Evolutionary conservation across 176 grass and related monocot genomes (phyloP), one percentile per base, ranked within the genome.

Genomic region (Eragrostis curvula): DNA sequence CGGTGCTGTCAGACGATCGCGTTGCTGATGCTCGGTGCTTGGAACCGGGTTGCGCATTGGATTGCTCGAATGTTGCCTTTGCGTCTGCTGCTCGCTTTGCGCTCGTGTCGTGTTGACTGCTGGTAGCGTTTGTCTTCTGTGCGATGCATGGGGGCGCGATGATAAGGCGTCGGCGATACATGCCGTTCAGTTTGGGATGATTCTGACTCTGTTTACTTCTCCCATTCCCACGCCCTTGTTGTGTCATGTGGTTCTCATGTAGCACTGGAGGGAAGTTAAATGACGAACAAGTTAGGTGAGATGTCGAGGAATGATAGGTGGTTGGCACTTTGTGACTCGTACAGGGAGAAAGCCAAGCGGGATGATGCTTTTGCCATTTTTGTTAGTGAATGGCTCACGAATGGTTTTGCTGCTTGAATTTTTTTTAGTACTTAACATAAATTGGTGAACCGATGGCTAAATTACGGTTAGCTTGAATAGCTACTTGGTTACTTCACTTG

Each of bases 221-320:
- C 30, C 55, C 12, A 9, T 51, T 43, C 28, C 40, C 20, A 18
- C 74, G 24, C 10, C 65, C 62, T 3, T 9, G 20, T 64, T 66
- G 6, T 16, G 13, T 32, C 64, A 47, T 76, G 36, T 65, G 30
- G 46, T 70, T 56, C 14, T 65, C 55, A 40, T 81, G 82, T 8
- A 3, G 16, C 52, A 8, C 66, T 28, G 36, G 17, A 66, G 53
- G 57, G 57, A 42, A 12, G 29, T 79, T 50, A 21, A n/a, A 52
- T 63, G 61, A 51, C 23, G 25, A 72, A 44, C 42, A 14, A 39
- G 70, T 85, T 85, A 7, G 82, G 71, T 85, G 71, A 56, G 63
- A 71, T 71, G 82, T 81, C 36, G 16, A 57, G 70, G 32, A 71
- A 65, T 81, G 56, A 29, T 15, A 8, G 11, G 70, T 76, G 20